A percentile compares a stretch with the other conserved stretches of the same genome.
Conservation (phyloP, 495 filamentous ascomycete genomes). For the Neurospora cerealis region DNA sequence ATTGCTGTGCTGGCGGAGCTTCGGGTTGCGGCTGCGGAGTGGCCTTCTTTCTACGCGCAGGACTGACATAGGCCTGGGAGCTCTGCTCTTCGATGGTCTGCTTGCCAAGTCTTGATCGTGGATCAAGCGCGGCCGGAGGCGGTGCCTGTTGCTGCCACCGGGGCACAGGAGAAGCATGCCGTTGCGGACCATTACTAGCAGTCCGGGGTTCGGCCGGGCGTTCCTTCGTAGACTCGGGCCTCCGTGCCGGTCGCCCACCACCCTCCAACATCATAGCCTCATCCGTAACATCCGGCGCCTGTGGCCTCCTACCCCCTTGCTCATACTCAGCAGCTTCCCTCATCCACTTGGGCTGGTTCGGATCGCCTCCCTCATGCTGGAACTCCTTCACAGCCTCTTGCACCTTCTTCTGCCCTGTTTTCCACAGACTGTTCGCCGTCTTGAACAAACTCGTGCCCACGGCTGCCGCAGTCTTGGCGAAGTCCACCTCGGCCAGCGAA, state of each 20-base stretch:
- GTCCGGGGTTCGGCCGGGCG: slow-evolving; percentile 11
- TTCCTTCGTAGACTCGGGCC: slow-evolving; percentile 13
- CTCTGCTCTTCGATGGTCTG: slow-evolving; percentile 71
- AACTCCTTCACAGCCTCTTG: slow-evolving; percentile 89
- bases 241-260: slow-evolving; percentile 38
- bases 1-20: slow-evolving; percentile 28
- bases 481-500: slow-evolving; percentile 54
- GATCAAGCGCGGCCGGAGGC: slow-evolving; percentile 26
- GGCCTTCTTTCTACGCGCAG: slow-evolving; percentile 67
- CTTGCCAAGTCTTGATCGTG: slow-evolving; percentile 54
- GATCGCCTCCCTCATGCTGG: slow-evolving; percentile 58
- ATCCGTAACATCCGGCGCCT: slow-evolving; percentile 52
- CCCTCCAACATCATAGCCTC: slow-evolving; percentile 87
- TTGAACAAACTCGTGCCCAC: slow-evolving; percentile 80
- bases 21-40: slow-evolving; percentile 33
- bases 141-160: slow-evolving; percentile 39
- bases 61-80: slow-evolving; percentile 80
- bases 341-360: slow-evolving; percentile 93
- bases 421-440: slow-evolving; percentile 91
- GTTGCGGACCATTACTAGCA: slow-evolving; percentile 17
- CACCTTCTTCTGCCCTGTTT: slow-evolving; percentile 85
- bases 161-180: slow-evolving; percentile 35
- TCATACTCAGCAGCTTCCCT: slow-evolving; percentile 45
- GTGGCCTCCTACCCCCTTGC: slow-evolving; percentile 6
- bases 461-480: slow-evolving; percentile 70